Percentiles rank a stretch among this genome's conserved stretches.
phyloP scores from a whole-genome alignment of 2,329 filamentous ascomycete species.

The Colletotrichum costaricense region DNA sequence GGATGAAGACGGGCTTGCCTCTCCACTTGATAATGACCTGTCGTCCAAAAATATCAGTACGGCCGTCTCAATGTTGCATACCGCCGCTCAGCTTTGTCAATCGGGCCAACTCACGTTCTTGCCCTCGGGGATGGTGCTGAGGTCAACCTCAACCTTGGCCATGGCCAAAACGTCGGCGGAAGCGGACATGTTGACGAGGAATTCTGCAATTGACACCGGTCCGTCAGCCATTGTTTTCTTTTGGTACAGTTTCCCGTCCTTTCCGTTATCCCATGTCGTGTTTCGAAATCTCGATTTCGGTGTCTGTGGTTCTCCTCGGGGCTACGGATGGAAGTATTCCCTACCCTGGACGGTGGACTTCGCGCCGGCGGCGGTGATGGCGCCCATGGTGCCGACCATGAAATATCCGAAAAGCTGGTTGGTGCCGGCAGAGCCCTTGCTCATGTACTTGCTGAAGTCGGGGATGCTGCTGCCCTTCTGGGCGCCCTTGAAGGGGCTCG shows the following conservation, averaged over 20 bases:
- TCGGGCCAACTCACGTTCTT: conserved; percentile 84
- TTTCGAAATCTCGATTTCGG: too few relatives aligned
- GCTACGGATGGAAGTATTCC: conserved; percentile 46
- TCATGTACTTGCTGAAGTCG: conserved; percentile 89
- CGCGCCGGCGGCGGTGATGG: conserved; percentile 90
- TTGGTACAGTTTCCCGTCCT: too few relatives aligned
- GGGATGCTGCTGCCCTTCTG: conserved; percentile 79
- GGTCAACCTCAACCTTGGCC: conserved; percentile 99
- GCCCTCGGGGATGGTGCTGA: conserved; percentile 93
- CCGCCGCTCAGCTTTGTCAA: background rate
- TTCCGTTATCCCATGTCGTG: too few relatives aligned
- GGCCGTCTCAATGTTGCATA: background rate
- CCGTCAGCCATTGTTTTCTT: conserved; percentile 37
- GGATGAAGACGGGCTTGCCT: conserved; percentile 99
- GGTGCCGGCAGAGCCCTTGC: conserved; percentile 71
- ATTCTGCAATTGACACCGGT: conserved; percentile 73
- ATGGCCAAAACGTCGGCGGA: conserved; percentile 98
- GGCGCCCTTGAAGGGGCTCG: conserved; percentile 74
- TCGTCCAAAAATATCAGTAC: conserved; percentile 6
- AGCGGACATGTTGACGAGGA: conserved; percentile 99
- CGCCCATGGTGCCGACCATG: conserved; percentile 96
- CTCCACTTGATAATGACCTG: conserved; percentile 99
- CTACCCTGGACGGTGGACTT: conserved; percentile 98
- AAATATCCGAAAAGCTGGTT: conserved; percentile 98
- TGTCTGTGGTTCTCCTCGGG: too few relatives aligned